Evolutionary conservation across 225 moss, liverwort and hornwort genomes (phyloP).

Genomic region (Sphagnum tenellum): DNA sequence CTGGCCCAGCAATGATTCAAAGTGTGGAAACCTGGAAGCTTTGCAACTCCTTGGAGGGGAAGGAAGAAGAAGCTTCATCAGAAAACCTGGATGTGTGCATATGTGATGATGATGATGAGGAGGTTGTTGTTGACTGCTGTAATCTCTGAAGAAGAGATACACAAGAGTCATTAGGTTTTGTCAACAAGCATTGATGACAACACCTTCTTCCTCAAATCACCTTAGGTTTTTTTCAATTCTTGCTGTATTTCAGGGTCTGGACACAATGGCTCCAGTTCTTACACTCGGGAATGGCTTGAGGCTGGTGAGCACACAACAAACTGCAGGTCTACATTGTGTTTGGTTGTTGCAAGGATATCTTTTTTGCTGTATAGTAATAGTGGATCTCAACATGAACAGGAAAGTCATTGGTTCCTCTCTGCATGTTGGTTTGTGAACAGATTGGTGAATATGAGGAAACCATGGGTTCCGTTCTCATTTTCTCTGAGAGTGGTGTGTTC

Average conservation of each 20-base stretch:
- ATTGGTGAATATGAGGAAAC: constrained; percentile 46
- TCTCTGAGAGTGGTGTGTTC: constrained; percentile 34
- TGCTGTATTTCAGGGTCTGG: constrained; percentile 30
- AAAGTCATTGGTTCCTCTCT: no score
- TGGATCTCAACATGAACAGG: no score
- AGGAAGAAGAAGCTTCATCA: not conserved
- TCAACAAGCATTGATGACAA: no score
- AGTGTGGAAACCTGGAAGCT: no score
- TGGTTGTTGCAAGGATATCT: not conserved
- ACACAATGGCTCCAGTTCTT: constrained; percentile 35
- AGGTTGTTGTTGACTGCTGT: no score
- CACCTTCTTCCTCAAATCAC: no score
- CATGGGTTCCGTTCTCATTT: constrained; percentile 35
- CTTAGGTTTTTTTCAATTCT: no score
- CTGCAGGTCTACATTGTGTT: not conserved
- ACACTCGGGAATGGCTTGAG: constrained; percentile 30
- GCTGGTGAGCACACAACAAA: constrained; percentile 18
- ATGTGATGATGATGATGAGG: not conserved
- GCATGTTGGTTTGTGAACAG: constrained; percentile 4
- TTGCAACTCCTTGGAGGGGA: no score
- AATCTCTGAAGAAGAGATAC: no score
- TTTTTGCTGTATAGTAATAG: not conserved
- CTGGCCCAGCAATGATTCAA: no score
- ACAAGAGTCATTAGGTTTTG: no score
- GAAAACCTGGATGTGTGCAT: not conserved